A percentile compares a stretch with the other conserved stretches of the same genome.
Evolutionary conservation across 2,329 filamentous ascomycete species (phyloP).

Genomic region (Colletotrichum sp.): DNA sequence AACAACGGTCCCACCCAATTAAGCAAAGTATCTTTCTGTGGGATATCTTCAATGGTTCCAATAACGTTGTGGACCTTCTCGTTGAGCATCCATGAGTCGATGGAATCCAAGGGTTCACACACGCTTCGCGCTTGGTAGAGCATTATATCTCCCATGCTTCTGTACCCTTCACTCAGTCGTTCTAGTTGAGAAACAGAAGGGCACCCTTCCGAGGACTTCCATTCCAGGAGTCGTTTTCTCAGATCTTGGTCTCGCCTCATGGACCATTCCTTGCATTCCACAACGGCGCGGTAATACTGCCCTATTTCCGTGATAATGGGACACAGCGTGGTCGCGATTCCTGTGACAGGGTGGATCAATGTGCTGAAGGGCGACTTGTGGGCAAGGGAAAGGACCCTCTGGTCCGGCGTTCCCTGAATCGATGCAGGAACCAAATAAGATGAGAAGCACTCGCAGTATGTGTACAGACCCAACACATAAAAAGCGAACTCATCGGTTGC

Average conservation of each 20-base stretch:
- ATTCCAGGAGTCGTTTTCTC: no score
- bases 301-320: background rate
- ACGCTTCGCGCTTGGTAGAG: no score
- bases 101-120: no score
- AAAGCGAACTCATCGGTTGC: background rate
- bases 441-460: background rate
- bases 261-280: background rate
- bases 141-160: no score
- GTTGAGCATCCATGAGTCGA: no score
- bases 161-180: no score
- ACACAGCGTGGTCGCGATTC: background rate
- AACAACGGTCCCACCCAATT: no score
- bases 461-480: background rate
- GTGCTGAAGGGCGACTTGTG: background rate
- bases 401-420: background rate
- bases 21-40: no score
- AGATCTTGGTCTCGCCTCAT: background rate
- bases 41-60: no score
- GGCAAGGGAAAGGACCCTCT: background rate
- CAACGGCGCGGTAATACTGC: background rate
- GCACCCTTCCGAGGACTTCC: no score
- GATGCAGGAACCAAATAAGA: background rate
- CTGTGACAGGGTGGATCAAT: background rate
- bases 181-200: no score
- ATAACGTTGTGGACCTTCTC: no score